Evolutionary conservation across 2,329 filamentous ascomycete genomes (phyloP), one percentile per base, ranked within the genome.

Genomic region (Paecilomyces variotii): DNA sequence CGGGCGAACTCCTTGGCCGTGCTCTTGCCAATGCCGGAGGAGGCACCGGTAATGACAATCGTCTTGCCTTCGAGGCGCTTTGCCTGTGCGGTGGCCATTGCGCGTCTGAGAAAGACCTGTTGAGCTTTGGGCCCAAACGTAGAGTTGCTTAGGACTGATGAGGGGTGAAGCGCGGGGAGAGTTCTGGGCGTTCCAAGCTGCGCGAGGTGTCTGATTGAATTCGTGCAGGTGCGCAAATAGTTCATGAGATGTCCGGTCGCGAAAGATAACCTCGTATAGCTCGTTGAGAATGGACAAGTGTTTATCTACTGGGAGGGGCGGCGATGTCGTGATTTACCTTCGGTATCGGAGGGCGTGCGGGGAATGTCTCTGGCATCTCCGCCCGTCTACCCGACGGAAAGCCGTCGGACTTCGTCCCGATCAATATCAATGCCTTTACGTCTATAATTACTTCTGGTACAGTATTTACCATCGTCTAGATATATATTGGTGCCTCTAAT

Each of bases 61-160:
- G 91, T 97, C 80, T 97, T 97, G 83, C 91, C 91, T 69, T 88
- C 83, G 61, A 99, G 89, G 78, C 93, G 91, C 74, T 91, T 88
- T 63, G 82, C 82, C 77, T 89, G 86, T 70, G 88, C 85, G 45
- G 90, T 84, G 26, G 82, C 76, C 84, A 87, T 88, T 59, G 74
- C 82, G 67, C 80, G 72, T 68, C 61, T 65, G 24, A 67, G 45
- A 54, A 63, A 34, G 10, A 26, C 32, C 24, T 28, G 50, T 14
- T 52, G 50, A 10, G 27, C 25, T 14, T 12, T 19, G 3, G 50
- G 50, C 19, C 39, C n/a, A 45, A 45, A 45, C 12, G 50, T 25
- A 28, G 27, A 24, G 5, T 19, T 52, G 12, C 50, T 52, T 26
- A 45, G 5, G 4, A 45, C 6, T 14, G 39, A 45, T 45, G 39